These are phyloP conservation scores for Beta vulgaris DNA, from an alignment of 148 eudicot species.

Conservation along the genomic window DNA sequence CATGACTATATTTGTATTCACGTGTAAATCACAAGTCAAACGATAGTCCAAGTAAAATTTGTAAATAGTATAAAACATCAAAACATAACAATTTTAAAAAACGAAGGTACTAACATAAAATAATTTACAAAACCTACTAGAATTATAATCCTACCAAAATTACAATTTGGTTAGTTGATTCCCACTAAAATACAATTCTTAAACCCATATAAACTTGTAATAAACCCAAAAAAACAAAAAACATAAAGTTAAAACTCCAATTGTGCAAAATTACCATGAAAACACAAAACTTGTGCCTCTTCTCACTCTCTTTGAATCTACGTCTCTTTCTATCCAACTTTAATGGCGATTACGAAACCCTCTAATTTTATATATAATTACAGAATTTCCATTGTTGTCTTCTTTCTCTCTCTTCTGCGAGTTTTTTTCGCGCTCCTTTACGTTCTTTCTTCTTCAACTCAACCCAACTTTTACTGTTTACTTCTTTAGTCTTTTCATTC, in stretches of 20 bases:
- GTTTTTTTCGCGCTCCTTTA: not conserved
- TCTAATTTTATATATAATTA: not conserved
- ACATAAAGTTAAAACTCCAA: too few species aligned
- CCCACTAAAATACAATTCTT: not conserved
- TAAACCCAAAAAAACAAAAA: not conserved
- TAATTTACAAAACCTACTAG: too few species aligned
- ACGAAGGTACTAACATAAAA: too few species aligned
- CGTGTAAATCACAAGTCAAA: too few species aligned
- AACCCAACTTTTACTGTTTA: not conserved
- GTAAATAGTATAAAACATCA: too few species aligned
- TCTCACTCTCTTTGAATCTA: conserved; percentile 24
- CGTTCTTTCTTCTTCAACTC: not conserved
- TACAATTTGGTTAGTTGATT: not conserved
- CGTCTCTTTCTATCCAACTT: conserved; percentile 24
- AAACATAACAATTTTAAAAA: too few species aligned
- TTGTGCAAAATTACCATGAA: too few species aligned
- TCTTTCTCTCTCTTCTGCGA: conserved; percentile 3
- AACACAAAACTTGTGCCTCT: conserved; percentile 19
- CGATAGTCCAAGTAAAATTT: too few species aligned
- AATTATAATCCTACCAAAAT: not conserved
- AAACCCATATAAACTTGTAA: not conserved
- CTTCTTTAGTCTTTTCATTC: not conserved
- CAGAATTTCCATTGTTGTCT: not conserved
- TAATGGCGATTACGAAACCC: conserved; percentile 27
- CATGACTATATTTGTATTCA: too few species aligned